Evolutionary conservation across 192 early-diverging fungal genomes (phyloP), one percentile per base, ranked within the genome.

Genomic region (Coemansia asiatica): DNA sequence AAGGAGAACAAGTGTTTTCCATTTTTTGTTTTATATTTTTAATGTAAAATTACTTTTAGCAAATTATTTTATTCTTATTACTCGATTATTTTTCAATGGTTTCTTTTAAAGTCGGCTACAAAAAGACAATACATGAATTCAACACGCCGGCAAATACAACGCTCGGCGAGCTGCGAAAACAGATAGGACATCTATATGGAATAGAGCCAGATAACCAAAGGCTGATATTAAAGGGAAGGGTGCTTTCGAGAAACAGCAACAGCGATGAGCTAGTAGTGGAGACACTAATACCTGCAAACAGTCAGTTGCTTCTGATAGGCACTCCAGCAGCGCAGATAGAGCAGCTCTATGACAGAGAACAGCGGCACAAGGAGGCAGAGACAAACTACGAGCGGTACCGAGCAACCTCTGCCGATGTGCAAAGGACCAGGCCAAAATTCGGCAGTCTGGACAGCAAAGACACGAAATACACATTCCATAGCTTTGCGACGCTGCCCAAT

Each of bases 301-400:
- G 60, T 25, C 66, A 65, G 27, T 25, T 82, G 9, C 46, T 82
- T 31, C 57, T 76, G 15, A 56, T 82, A 28, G 74, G 79, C 57
- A 73, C 79, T 4, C 51, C 70, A 0, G 23, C 59, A 0, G 33
- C 48, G n/a, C 69, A 71, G 9, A 48, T 76, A 15, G 57, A 61
- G 6, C 16, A 51, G 47, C 35, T 61, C 21, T 56, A 67, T 8
- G 56, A 46, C 15, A 64, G 54, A 23, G 56, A 22, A 1, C 47
- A 48, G 23, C 53, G 38, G 56, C 69, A 69, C 4, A 27, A 63
- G 25, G 54, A 67, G 16, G 70, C 69, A 6, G 66, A 49, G n/a
- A 44, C 22, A 18, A 81, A 72, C 51, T n/a, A 64, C 27, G 44
- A 25, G 6, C 54, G 57, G 18, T 73, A 69, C 64, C 56, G 28